Evolutionary conservation across 2,329 filamentous ascomycete species (phyloP), one percentile per base, ranked within the genome.

Genomic region (Arthroderma uncinatum): DNA sequence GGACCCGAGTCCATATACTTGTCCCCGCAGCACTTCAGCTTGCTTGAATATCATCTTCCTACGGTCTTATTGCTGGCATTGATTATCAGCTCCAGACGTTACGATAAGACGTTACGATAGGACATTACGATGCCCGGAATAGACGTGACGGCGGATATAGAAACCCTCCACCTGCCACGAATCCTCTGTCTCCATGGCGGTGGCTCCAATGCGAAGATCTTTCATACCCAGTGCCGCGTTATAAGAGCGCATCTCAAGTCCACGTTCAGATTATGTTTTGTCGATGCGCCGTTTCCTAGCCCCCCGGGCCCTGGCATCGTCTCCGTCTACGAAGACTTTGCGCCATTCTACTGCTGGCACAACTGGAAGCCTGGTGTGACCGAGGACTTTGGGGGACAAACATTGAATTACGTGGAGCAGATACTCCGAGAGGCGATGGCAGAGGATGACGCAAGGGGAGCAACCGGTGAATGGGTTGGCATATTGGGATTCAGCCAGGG

Each of bases 171-270:
- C 58, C 73, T 78, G 28, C 86, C 86, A 2, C 83, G 86, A 59
- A 82, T 91, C 63, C 83, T 91, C 63, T 90, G 86, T 71, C 82
- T 91, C n/a, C 87, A 91, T 70, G 87, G 87, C 67, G 87, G 86
- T 64, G 87, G 87, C 60, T 82, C 84, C 62, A 89, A 86, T 65
- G 83, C 79, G n/a, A 67, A 76, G 40, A 81, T 89, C 68, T 90
- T 90, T 74, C 74, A 78, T 60, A 69, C 79, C 9, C 87, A 91
- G 72, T 82, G 82, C 63, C 85, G 87, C 60, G 74, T 74, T 4
- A 69, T 82, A 5, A 72, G 75, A 55, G 66, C 68, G 50, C 66
- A 73, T 56, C 78, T 89, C 0, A 67, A 71, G 47, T 68, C 77
- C 5, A 70, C 78, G 48, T 89, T 89, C 69, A 82, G 87, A 40